A percentile compares a stretch with the other conserved stretches of the same genome.
Conservation (phyloP, 495 filamentous ascomycete genomes). For the Cairneyella variabilis region DNA sequence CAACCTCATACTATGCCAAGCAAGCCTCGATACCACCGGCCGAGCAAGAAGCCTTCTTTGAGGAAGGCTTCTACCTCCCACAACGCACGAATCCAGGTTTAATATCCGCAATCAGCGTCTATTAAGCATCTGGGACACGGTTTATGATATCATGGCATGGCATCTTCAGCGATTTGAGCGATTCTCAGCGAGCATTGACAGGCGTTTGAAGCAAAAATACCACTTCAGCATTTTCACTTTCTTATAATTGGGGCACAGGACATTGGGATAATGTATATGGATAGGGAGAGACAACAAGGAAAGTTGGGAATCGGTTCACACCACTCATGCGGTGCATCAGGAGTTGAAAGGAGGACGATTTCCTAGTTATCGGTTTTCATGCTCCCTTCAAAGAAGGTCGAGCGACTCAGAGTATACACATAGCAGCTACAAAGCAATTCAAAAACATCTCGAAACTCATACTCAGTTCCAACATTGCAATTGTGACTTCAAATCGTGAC, state of each 20-base stretch:
- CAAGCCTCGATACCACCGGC: slow-evolving; percentile 19
- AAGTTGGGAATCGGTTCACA: slow-evolving; percentile 15
- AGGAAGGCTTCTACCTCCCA: slow-evolving; percentile 26
- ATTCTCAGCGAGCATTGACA: slow-evolving; percentile 8
- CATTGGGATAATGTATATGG: too few relatives aligned
- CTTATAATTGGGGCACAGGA: neutral
- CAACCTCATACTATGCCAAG: slow-evolving; percentile 24
- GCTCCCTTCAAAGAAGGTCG: neutral
- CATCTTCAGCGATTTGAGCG: slow-evolving; percentile 22
- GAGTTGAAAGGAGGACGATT: slow-evolving; percentile 19
- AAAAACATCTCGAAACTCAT: too few relatives aligned
- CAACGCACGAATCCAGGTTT: slow-evolving; percentile 17
- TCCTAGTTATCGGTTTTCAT: neutral
- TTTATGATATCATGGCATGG: neutral
- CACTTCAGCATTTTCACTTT: slow-evolving; percentile 3
- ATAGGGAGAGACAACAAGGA: neutral
- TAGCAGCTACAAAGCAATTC: too few relatives aligned
- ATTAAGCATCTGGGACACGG: slow-evolving; percentile 11
- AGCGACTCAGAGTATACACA: too few relatives aligned
- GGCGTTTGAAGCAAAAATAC: slow-evolving; percentile 11
- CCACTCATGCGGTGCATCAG: slow-evolving; percentile 17
- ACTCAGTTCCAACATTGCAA: too few relatives aligned
- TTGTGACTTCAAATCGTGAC: too few relatives aligned
- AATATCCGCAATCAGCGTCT: slow-evolving; percentile 29
- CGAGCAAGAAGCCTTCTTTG: slow-evolving; percentile 26